Base-by-base conservation (phyloP, 768 basidiomycete genomes). In the Naganishia kalamii region DNA sequence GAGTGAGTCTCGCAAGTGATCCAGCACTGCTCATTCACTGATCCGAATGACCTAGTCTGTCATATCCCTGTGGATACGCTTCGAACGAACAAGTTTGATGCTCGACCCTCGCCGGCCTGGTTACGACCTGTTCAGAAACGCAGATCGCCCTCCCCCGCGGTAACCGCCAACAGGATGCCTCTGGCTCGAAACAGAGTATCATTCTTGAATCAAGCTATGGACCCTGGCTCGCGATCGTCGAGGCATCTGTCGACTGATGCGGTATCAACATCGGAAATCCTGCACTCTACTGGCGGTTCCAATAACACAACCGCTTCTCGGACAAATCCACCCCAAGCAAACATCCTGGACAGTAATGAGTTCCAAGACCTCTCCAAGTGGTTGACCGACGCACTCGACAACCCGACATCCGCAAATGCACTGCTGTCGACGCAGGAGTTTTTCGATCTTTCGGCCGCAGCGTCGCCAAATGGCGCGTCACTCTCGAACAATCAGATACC, bases 21-120 rank as follows among this genome's bases (percentile, higher is more conserved):
- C 17, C 46, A n/a, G 60, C 54, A 54, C 63, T 71, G 41, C 67
- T 29, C 15, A 11, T 40, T 12, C n/a, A 32, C 25, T 43, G 25
- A 60, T 37, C 12, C 12, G 3, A 47, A 59, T 61, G 65, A 61
- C 13, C 87, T 88, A 71, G 90, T 90, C 3, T 87, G 89, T 74
- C 91, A 92, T 68, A 90, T 92, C 50, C 83, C 93, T 52, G 90
- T 93, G 49, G 78, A 80, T 71, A 81, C 85, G 0, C 81, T 83
- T 32, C 82, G 82, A 27, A 82, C 82, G 57, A 84, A 86, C 25
- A 81, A 81, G 37, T 77, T 78, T 29, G 80, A 72, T 12, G 71
- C 74, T 19, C 71, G 81, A 17, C 82, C 82, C 47, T 81, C 80
- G 2, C 83, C 90, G 17, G 88, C 91, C 8, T 94, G 92, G 91